A percentile compares a stretch with the other conserved stretches of the same genome.
phyloP scores from a whole-genome alignment of 2,329 filamentous ascomycete species.

The Fusarium goolgardi region DNA sequence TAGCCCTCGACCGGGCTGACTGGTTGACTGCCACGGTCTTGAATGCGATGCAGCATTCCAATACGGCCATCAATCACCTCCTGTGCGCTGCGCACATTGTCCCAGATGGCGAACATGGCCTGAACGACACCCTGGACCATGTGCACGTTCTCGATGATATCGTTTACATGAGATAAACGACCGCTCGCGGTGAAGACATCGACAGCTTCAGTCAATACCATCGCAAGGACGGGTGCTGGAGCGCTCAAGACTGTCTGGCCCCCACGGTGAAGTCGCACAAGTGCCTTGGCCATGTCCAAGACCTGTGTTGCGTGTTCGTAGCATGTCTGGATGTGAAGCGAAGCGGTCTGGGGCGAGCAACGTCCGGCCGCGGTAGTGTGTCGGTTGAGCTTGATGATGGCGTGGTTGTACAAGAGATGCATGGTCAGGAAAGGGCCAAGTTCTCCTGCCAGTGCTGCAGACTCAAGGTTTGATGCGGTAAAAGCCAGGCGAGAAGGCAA shows the following conservation, averaged over 20 bases:
- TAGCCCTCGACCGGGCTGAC: slow-evolving; percentile 48
- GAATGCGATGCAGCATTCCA: slow-evolving; percentile 51
- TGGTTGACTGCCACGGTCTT: slow-evolving; percentile 48
- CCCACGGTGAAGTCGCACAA: slow-evolving; percentile 54
- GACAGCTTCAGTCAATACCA: slow-evolving; percentile 70
- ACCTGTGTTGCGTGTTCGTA: slow-evolving; percentile 65
- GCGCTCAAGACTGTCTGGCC: slow-evolving; percentile 53
- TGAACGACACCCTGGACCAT: slow-evolving; percentile 66
- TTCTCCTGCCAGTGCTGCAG: slow-evolving; percentile 63
- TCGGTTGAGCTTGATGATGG: slow-evolving; percentile 73
- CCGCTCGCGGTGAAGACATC: slow-evolving; percentile 75
- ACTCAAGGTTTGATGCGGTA: slow-evolving; percentile 67
- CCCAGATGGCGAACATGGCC: slow-evolving; percentile 69
- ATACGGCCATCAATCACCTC: slow-evolving; percentile 58
- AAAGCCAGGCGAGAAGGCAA: slow-evolving; percentile 68
- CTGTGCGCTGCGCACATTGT: slow-evolving; percentile 64
- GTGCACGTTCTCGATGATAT: slow-evolving; percentile 65
- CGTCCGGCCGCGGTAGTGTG: slow-evolving; percentile 59
- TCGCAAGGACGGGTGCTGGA: slow-evolving; percentile 71
- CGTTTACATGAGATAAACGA: slow-evolving; percentile 60
- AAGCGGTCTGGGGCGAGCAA: slow-evolving; percentile 55
- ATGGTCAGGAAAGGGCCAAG: slow-evolving; percentile 71
- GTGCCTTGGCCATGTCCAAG: slow-evolving; percentile 59
- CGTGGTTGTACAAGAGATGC: slow-evolving; percentile 74
- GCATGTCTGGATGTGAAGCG: slow-evolving; percentile 61